A percentile compares a stretch with the other conserved stretches of the same genome.
Conservation (phyloP, 1,284 basidiomycete species). For the Moniliella sp. region DNA sequence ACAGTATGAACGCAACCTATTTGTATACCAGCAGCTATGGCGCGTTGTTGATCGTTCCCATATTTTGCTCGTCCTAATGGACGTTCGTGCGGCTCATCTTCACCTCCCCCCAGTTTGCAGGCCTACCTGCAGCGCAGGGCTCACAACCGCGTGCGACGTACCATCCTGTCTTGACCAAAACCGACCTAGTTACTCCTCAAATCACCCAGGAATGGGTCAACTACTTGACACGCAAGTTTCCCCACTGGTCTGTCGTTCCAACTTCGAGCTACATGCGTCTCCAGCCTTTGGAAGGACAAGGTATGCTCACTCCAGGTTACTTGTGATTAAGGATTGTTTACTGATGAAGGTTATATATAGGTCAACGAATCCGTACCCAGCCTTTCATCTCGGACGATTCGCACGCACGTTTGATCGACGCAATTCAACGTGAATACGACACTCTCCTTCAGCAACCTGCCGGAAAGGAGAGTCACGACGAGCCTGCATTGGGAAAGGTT, state of each 20-base stretch:
- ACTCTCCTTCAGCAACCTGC: too few relatives aligned
- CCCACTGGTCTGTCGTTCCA: conserved; percentile 10
- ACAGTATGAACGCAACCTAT: conserved; percentile 35
- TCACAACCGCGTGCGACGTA: conserved; percentile 34
- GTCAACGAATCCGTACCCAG: too few relatives aligned
- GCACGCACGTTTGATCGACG: too few relatives aligned
- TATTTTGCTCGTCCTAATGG: conserved; percentile 60
- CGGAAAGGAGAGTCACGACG: conserved; percentile 42
- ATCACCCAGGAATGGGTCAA: conserved; percentile 10
- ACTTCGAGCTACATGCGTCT: conserved; percentile 13
- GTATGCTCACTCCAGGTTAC: conserved; percentile 7
- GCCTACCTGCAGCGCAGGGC: conserved; percentile 36
- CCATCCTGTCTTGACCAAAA: conserved; percentile 17
- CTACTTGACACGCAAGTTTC: conserved; percentile 8
- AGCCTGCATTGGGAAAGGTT: conserved; percentile 35
- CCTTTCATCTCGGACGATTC: too few relatives aligned
- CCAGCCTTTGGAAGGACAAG: conserved; percentile 13
- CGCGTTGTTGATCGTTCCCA: conserved; percentile 42
- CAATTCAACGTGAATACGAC: neutral
- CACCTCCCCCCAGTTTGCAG: conserved; percentile 41
- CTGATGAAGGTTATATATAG: too few relatives aligned
- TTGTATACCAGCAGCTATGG: conserved; percentile 19
- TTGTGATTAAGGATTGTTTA: too few relatives aligned
- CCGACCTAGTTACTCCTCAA: conserved; percentile 9
- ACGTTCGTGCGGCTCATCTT: conserved; percentile 57